Conservation (phyloP, 306 rosid genomes). For the Cucumis cinereus region DNA sequence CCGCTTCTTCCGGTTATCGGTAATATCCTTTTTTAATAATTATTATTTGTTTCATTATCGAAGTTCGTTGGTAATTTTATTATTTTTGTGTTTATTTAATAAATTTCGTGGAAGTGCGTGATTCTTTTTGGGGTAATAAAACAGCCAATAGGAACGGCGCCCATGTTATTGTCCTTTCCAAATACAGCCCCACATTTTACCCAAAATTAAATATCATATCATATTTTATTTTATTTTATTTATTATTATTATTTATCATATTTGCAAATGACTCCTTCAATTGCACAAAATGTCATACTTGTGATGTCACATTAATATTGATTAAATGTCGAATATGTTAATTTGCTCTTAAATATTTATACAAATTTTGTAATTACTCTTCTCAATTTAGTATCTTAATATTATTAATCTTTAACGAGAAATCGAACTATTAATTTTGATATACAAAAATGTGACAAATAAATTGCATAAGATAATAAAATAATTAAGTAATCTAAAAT, state of each 20-base stretch:
- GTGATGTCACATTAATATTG: too few species aligned
- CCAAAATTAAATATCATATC: neutral
- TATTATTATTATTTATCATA: neutral
- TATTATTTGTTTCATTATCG: neutral
- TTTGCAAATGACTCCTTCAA: neutral
- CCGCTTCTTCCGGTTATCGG: slow-evolving; percentile 3
- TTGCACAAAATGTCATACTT: too few species aligned
- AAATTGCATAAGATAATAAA: too few species aligned
- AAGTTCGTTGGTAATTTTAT: neutral
- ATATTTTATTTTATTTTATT: too few species aligned
- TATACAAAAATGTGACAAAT: too few species aligned
- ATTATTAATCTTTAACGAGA: too few species aligned
- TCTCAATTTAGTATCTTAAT: too few species aligned
- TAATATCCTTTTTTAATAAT: neutral
- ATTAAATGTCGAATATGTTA: too few species aligned
- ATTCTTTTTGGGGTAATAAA: neutral
- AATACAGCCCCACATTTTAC: neutral
- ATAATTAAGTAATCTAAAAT: too few species aligned
- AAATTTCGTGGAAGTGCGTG: neutral
- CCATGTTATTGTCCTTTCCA: neutral
- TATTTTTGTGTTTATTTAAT: neutral
- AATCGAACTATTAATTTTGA: too few species aligned
- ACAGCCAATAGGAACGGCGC: neutral
- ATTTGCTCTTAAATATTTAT: too few species aligned
- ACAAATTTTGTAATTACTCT: too few species aligned